phyloP scores from a whole-genome alignment of 768 basidiomycete species.

The Saitozyma podzolica region DNA sequence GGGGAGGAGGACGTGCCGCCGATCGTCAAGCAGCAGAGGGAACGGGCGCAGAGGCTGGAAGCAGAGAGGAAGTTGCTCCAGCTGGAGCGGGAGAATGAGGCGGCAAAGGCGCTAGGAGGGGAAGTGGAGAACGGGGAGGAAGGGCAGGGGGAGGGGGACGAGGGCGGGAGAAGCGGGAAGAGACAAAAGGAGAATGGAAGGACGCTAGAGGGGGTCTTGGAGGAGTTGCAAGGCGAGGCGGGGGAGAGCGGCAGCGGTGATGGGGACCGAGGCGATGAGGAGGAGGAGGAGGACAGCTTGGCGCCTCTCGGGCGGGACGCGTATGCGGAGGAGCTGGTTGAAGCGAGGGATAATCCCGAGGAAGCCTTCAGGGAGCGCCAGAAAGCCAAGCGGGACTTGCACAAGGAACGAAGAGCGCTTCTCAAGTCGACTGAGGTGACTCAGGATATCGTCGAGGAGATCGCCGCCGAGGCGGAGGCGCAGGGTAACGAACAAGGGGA shows the following conservation, averaged over 20 bases:
- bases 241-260: constrained; percentile 22
- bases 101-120: constrained; percentile 27
- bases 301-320: constrained; percentile 8
- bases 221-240: neutral
- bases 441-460: no score
- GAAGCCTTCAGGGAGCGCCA: constrained; percentile 22
- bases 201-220: constrained; percentile 1
- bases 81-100: constrained; percentile 55
- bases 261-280: constrained; percentile 42
- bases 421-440: no score
- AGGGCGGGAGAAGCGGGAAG: constrained; percentile 8
- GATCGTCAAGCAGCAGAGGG: constrained; percentile 26
- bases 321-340: constrained; percentile 18
- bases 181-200: constrained; percentile 6
- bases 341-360: constrained; percentile 22
- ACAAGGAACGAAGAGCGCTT: no score
- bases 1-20: constrained; percentile 36
- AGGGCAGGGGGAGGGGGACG: constrained; percentile 12
- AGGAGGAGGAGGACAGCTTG: constrained; percentile 21
- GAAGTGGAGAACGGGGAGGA: constrained; percentile 7
- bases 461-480: constrained; percentile 1
- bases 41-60: constrained; percentile 23
- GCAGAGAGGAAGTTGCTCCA: constrained; percentile 7
- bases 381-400: neutral
- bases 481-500: neutral